A percentile compares a stretch with the other conserved stretches of the same genome.
phyloP scores from a whole-genome alignment of 306 rosid species.

The Trifolium dubium region DNA sequence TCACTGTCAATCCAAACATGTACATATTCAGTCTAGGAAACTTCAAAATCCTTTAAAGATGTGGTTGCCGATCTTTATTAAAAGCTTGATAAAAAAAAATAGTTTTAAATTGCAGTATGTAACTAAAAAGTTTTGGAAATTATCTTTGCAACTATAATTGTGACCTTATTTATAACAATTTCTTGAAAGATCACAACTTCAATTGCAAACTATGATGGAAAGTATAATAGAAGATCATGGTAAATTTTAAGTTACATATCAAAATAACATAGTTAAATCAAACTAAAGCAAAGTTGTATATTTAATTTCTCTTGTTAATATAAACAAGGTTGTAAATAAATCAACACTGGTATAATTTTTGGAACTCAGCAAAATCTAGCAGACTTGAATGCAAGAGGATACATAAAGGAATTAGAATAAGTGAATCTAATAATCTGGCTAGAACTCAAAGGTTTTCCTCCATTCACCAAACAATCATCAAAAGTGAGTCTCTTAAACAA shows the following conservation, averaged over 20 bases:
- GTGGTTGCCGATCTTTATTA: background rate
- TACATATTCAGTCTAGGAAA: background rate
- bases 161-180: too few species aligned
- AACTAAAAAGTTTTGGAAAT: too few species aligned
- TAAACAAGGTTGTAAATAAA: constrained; percentile 22
- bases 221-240: background rate
- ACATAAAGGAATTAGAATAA: constrained; percentile 68
- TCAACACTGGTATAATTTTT: background rate
- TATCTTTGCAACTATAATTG: too few species aligned
- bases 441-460: constrained; percentile 56
- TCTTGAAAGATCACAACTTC: too few species aligned
- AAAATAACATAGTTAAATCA: background rate
- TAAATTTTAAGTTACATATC: constrained; percentile 2
- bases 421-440: constrained; percentile 61
- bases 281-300: background rate
- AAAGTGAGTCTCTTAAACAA: constrained; percentile 64
- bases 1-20: too few species aligned
- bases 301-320: constrained; percentile 24
- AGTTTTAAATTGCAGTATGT: too few species aligned
- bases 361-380: constrained; percentile 61
- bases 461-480: constrained; percentile 76
- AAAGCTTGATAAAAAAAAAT: too few species aligned
- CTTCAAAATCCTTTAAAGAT: background rate
- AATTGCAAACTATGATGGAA: too few species aligned
- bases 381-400: constrained; percentile 62